Conservation (phyloP, 1,284 basidiomycete species). For the Tremellales sp. region DNA sequence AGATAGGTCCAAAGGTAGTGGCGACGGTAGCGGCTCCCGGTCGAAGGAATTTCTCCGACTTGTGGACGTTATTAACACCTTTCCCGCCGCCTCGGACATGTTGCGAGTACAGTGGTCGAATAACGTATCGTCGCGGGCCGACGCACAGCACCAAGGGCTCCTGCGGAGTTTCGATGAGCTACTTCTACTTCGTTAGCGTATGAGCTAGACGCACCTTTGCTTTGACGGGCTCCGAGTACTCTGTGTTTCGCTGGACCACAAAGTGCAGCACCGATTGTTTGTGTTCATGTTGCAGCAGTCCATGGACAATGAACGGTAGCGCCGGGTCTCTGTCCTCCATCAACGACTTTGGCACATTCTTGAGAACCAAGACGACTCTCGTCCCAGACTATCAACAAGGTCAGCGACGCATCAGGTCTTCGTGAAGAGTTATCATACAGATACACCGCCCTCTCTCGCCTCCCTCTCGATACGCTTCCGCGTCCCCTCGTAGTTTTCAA, state of each 20-base stretch:
- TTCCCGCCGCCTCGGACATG: slow-evolving; percentile 84
- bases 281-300: slow-evolving; percentile 90
- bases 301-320: slow-evolving; percentile 70
- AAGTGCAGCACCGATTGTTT: slow-evolving; percentile 94
- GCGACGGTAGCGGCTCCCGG: slow-evolving; percentile 76
- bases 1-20: slow-evolving; percentile 82
- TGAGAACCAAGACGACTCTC: slow-evolving; percentile 69
- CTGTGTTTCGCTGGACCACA: slow-evolving; percentile 89
- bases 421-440: slow-evolving; percentile 54
- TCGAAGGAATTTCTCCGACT: slow-evolving; percentile 88
- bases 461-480: slow-evolving; percentile 68
- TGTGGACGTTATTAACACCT: slow-evolving; percentile 94
- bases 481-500: slow-evolving; percentile 89
- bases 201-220: slow-evolving; percentile 65
- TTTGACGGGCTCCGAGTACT: slow-evolving; percentile 80
- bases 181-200: slow-evolving; percentile 5
- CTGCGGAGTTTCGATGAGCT: slow-evolving; percentile 48
- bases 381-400: slow-evolving; percentile 61
- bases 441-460: slow-evolving; percentile 62
- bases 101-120: slow-evolving; percentile 89
- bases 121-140: slow-evolving; percentile 76
- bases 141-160: slow-evolving; percentile 85
- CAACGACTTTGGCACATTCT: slow-evolving; percentile 60
- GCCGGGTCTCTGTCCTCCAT: slow-evolving; percentile 50
- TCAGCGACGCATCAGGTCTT: background rate